A percentile compares a stretch with the other conserved stretches of the same genome.
phyloP scores from a whole-genome alignment of 129 eudicot genomes.

The Tanacetum coccineum region DNA sequence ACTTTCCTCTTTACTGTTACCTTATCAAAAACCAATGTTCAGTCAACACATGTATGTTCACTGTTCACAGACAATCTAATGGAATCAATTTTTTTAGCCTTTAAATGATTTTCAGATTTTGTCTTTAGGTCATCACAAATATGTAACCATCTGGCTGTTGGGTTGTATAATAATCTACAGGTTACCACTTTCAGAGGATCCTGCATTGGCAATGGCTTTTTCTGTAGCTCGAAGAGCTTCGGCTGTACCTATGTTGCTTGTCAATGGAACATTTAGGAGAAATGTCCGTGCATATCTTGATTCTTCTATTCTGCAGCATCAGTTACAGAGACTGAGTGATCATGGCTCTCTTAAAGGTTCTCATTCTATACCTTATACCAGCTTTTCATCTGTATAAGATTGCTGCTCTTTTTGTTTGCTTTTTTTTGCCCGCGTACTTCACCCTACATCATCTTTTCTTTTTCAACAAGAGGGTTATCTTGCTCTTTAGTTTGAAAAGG shows the following conservation, averaged over 20 bases:
- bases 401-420: neutral
- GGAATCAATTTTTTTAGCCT: conserved; percentile 6
- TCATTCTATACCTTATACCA: neutral
- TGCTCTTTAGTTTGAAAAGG: no score
- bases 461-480: no score
- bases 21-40: conserved; percentile 80
- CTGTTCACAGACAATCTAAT: neutral
- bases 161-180: conserved; percentile 28
- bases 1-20: conserved; percentile 76
- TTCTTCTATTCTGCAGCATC: conserved; percentile 91
- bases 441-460: no score
- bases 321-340: conserved; percentile 72
- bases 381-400: neutral
- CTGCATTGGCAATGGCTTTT: conserved; percentile 96
- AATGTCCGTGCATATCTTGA: conserved; percentile 87
- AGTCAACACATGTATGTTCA: conserved; percentile 73
- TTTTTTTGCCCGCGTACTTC: no score
- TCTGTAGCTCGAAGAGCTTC: conserved; percentile 93
- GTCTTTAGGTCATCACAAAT: neutral
- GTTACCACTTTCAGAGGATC: conserved; percentile 89
- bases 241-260: conserved; percentile 82
- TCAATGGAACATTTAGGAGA: conserved; percentile 90
- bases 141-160: conserved; percentile 6
- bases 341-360: conserved; percentile 86
- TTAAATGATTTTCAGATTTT: neutral